Evolutionary conservation across 2,329 filamentous ascomycete genomes (phyloP), one percentile per base, ranked within the genome.

Genomic region (Penicillium palitans): DNA sequence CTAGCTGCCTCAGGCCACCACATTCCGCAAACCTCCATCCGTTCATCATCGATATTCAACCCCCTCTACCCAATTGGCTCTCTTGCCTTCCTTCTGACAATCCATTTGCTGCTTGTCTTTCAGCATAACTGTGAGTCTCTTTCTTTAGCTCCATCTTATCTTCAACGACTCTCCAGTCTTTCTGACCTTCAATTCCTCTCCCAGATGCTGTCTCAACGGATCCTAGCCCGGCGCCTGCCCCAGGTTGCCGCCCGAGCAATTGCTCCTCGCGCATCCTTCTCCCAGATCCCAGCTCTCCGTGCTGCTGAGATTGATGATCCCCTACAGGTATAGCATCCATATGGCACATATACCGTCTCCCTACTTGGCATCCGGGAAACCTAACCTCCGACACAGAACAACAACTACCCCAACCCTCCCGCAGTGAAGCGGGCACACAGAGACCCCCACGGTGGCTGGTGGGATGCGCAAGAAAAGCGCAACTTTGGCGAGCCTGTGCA

Each of bases 401-500:
- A 74, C 61, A 75, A 74, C 66, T 81, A 81, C 64, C 73, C 76
- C 61, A 81, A 81, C 65, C 79, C 79, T 64, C 79, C 79, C 45
- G 69, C 83, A 55, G 81, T 93, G 78, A 97, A 96, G 83, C 90
- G 93, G 68, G 88, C 92, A 76, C 90, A 91, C 80, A 91, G 95
- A 74, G 95, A 98, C 77, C 95, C 96, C 37, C 86, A 98, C 75
- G 93, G 79, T 73, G 88, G 91, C 73, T 99, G 92, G 91, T 98
- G 92, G 91, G 93, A 99, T 79, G 90, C 92, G 77, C 95, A 99
- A 80, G 95, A 98, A 78, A 88, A 93, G 74, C 87, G 95, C 71
- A 98, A 99, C 83, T 98, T 90, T 75, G 93, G 93, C 77, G 96
- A 99, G 78, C 91, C 93, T 13, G 87, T 96, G 52, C 93, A 99